phyloP scores from a whole-genome alignment of 345 rosid species.

The Citrus reticulata region DNA sequence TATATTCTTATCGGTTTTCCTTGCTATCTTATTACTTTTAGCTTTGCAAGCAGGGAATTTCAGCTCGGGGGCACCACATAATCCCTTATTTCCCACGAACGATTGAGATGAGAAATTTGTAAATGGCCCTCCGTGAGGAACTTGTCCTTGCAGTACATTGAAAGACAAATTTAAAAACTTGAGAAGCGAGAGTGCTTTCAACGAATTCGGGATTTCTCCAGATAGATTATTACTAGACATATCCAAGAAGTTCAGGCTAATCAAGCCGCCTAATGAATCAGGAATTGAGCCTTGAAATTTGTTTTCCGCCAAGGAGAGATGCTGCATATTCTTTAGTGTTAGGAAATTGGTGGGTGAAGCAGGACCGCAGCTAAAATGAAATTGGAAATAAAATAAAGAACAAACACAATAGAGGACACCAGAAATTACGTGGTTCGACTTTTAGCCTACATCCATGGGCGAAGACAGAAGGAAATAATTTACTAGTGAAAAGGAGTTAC shows the following conservation, averaged over 20 bases:
- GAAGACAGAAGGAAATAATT: too few species aligned
- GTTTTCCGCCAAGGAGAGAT: background rate
- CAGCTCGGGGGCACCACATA: conserved; percentile 9
- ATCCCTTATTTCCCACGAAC: background rate
- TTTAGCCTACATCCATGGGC: too few species aligned
- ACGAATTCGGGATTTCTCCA: conserved; percentile 14
- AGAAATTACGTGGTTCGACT: too few species aligned
- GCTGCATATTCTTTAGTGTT: background rate
- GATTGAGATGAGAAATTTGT: conserved; percentile 7
- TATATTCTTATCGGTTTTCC: background rate
- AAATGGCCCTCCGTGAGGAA: conserved; percentile 11
- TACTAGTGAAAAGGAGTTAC: too few species aligned
- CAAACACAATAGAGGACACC: too few species aligned
- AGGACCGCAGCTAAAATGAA: too few species aligned
- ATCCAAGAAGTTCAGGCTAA: background rate
- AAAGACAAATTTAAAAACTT: background rate
- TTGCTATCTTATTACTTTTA: background rate
- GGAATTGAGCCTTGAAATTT: conserved; percentile 15
- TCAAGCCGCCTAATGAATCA: background rate
- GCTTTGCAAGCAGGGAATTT: background rate
- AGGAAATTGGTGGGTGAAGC: too few species aligned
- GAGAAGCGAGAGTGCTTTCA: background rate
- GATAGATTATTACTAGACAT: background rate
- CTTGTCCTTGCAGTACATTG: conserved; percentile 12
- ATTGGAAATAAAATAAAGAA: too few species aligned